phyloP scores from a whole-genome alignment of 352 stramenopile genomes.

The Aphanomyces astaci region DNA sequence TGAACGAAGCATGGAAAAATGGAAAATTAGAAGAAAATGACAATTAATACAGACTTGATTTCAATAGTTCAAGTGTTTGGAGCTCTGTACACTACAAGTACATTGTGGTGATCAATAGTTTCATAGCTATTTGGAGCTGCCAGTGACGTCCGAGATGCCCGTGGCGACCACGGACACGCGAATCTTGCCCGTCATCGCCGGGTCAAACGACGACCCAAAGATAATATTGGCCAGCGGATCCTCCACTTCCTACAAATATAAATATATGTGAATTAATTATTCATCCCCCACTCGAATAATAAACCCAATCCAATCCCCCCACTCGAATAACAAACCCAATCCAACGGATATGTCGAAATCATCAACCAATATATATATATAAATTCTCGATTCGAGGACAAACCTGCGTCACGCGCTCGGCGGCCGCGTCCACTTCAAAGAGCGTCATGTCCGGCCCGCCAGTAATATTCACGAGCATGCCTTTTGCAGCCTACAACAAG shows the following conservation, averaged over 20 bases:
- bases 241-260: constrained; percentile 55
- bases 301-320: too few species aligned
- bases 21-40: too few species aligned
- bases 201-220: constrained; percentile 80
- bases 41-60: too few species aligned
- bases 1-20: too few species aligned
- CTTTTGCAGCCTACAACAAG: constrained; percentile 63
- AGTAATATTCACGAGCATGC: constrained; percentile 94
- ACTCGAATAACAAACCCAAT: too few species aligned
- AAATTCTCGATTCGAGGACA: not conserved
- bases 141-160: constrained; percentile 54
- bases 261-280: too few species aligned
- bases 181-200: constrained; percentile 69
- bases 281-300: too few species aligned
- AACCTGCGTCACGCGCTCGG: constrained; percentile 70
- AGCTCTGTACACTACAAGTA: too few species aligned
- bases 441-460: constrained; percentile 90
- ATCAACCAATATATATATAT: constrained; percentile 29
- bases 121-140: not conserved
- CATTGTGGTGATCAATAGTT: too few species aligned
- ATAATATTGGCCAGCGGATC: constrained; percentile 85
- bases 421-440: constrained; percentile 85
- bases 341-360: too few species aligned
- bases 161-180: constrained; percentile 83
- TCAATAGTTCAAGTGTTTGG: too few species aligned